Evolutionary conservation across 805 yeast genomes (phyloP).

Genomic region (Monosporozyma yasuniensis): DNA sequence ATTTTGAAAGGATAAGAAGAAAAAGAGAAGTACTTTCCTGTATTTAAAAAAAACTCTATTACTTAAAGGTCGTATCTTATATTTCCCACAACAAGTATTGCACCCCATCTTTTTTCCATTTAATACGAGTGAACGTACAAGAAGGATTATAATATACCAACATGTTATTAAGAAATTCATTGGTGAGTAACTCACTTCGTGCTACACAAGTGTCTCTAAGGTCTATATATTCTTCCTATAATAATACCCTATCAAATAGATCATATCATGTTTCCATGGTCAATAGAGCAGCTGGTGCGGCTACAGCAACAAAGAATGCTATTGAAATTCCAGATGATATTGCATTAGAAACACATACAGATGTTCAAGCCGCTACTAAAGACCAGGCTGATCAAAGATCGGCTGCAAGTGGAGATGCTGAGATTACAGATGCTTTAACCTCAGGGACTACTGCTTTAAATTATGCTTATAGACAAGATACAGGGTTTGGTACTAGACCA

Average conservation of each 20-base stretch:
- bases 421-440: slow-evolving; percentile 10
- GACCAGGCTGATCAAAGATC: slow-evolving; percentile 24
- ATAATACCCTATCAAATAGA: background rate
- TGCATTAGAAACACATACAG: slow-evolving; percentile 28
- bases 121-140: background rate
- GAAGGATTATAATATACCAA: background rate
- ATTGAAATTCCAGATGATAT: slow-evolving; percentile 22
- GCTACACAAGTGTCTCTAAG: background rate
- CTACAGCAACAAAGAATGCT: slow-evolving; percentile 13
- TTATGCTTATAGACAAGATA: slow-evolving; percentile 34
- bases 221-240: background rate
- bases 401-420: background rate
- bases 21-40: background rate
- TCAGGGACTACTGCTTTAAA: slow-evolving; percentile 29
- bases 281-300: slow-evolving; percentile 7
- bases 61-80: background rate
- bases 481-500: slow-evolving; percentile 65
- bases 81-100: background rate
- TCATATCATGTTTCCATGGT: background rate
- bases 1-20: background rate
- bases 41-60: background rate
- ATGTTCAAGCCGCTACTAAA: slow-evolving; percentile 25
- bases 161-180: background rate
- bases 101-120: background rate
- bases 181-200: background rate